Conservation (phyloP, 306 rosid species). For the Pyrus communis region DNA sequence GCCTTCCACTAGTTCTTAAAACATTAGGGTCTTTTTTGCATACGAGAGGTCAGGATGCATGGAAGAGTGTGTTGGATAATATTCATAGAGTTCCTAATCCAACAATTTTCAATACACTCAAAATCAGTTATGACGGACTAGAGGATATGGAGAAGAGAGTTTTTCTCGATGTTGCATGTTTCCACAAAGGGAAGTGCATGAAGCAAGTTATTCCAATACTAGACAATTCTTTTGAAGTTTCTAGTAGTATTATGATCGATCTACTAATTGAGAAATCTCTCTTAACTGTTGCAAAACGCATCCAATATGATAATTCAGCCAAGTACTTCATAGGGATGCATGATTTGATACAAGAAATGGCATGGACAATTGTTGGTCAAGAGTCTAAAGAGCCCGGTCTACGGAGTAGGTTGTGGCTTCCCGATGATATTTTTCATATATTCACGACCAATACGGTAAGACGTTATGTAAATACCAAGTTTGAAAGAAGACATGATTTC, state of each 20-base stretch:
- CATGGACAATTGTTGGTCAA: background rate
- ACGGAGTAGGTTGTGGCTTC: background rate
- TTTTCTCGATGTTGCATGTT: background rate
- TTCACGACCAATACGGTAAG: conserved; percentile 13
- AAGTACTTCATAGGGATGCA: conserved; percentile 6
- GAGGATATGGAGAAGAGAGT: conserved; percentile 9
- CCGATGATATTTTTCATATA: conserved; percentile 5
- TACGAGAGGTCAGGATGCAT: background rate
- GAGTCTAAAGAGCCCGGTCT: background rate
- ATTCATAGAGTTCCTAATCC: background rate
- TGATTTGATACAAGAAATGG: conserved; percentile 15
- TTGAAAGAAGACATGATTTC: background rate
- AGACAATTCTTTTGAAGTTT: background rate
- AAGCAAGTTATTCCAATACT: conserved; percentile 6
- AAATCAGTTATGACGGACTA: conserved; percentile 28
- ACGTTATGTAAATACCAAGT: background rate
- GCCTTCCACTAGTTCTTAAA: background rate
- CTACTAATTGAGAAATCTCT: conserved; percentile 34
- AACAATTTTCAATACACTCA: conserved; percentile 9
- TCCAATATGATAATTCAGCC: background rate
- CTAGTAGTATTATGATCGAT: conserved; percentile 12
- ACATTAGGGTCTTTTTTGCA: background rate
- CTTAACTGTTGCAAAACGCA: background rate
- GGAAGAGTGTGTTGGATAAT: background rate
- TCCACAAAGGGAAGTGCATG: conserved; percentile 11